A percentile compares a stretch with the other conserved stretches of the same genome.
Evolutionary conservation across 1,139 yeast genomes (phyloP).

Genomic region (Kodamaea arcana): DNA sequence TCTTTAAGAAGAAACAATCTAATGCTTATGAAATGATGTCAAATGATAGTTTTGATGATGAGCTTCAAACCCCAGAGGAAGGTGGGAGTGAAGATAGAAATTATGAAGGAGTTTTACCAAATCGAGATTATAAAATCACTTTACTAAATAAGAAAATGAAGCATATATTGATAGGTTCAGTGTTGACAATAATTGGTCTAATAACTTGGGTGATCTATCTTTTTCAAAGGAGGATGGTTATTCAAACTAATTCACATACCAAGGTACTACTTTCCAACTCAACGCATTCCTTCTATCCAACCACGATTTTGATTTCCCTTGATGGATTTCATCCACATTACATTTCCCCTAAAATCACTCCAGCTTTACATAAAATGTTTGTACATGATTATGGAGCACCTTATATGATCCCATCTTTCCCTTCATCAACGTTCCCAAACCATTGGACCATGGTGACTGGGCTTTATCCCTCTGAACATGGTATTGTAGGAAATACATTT

Average conservation of each 20-base stretch:
- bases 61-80: no score
- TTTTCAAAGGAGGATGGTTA: background rate
- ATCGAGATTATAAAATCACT: slow-evolving; percentile 28
- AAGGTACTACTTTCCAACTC: slow-evolving; percentile 49
- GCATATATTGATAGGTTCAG: slow-evolving; percentile 1
- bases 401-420: slow-evolving; percentile 81
- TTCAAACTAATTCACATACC: background rate
- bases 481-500: slow-evolving; percentile 82
- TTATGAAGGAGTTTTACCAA: slow-evolving; percentile 9
- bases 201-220: background rate
- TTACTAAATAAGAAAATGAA: slow-evolving; percentile 17
- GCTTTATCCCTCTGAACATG: slow-evolving; percentile 76
- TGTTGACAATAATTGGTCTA: background rate
- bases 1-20: background rate
- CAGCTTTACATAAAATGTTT: slow-evolving; percentile 59
- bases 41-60: slow-evolving; percentile 7
- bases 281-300: slow-evolving; percentile 67
- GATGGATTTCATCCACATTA: slow-evolving; percentile 94
- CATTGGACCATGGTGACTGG: slow-evolving; percentile 93
- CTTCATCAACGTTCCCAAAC: slow-evolving; percentile 86
- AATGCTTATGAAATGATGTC: slow-evolving; percentile 10
- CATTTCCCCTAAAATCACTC: slow-evolving; percentile 63
- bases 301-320: slow-evolving; percentile 72
- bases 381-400: slow-evolving; percentile 66
- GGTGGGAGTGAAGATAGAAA: slow-evolving; percentile 4